These are phyloP conservation scores for Bryum argenteum DNA, from an alignment of 225 moss, liverwort and hornwort species.

Conservation along the genomic window DNA sequence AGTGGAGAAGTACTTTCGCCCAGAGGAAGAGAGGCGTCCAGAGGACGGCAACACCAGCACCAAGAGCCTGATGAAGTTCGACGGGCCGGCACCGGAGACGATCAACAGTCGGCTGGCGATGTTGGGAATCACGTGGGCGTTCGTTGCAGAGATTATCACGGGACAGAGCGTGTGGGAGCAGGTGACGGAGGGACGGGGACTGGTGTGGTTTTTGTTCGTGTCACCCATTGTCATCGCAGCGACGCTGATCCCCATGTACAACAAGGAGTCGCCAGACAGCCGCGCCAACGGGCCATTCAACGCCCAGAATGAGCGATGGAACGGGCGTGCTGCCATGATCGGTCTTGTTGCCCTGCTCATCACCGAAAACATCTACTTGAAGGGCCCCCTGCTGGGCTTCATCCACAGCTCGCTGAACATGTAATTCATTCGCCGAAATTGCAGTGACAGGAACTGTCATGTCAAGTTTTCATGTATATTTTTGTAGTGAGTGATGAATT, in stretches of 20 bases:
- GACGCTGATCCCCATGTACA: slow-evolving; percentile 71
- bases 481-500: too few species aligned
- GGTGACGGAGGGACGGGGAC: slow-evolving; percentile 44
- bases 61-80: slow-evolving; percentile 72
- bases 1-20: slow-evolving; percentile 57
- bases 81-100: slow-evolving; percentile 83
- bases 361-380: slow-evolving; percentile 50
- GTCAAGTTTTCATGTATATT: slow-evolving; percentile 5
- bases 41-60: slow-evolving; percentile 65
- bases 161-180: slow-evolving; percentile 65
- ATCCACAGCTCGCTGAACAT: slow-evolving; percentile 31
- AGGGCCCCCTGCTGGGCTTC: slow-evolving; percentile 37
- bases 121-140: slow-evolving; percentile 86
- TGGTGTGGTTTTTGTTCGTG: slow-evolving; percentile 68
- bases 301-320: slow-evolving; percentile 42
- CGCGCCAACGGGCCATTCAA: slow-evolving; percentile 37
- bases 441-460: too few species aligned
- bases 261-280: slow-evolving; percentile 68
- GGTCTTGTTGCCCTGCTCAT: slow-evolving; percentile 30
- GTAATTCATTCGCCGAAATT: not conserved
- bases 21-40: slow-evolving; percentile 69
- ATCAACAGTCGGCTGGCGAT: slow-evolving; percentile 86
- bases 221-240: slow-evolving; percentile 69
- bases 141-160: slow-evolving; percentile 43
- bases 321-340: slow-evolving; percentile 41